Conservation (phyloP, 805 yeast genomes). For the Candida methanosorbosa region DNA sequence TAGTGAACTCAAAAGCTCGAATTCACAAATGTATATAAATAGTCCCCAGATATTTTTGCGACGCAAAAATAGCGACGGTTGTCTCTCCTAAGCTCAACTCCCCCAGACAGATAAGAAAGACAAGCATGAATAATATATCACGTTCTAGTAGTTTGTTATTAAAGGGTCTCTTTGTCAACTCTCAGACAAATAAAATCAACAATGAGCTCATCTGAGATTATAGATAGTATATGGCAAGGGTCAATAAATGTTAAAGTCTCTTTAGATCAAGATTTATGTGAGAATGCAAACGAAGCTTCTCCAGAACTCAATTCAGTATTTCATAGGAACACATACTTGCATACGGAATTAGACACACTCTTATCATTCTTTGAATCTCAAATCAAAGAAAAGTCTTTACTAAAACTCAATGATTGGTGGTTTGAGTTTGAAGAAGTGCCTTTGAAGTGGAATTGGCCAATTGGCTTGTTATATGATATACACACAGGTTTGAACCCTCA, state of each 20-base stretch:
- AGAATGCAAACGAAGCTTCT: too few species aligned
- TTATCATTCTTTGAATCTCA: slow-evolving; percentile 28
- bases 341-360: slow-evolving; percentile 30
- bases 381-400: slow-evolving; percentile 14
- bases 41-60: too few species aligned
- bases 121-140: too few species aligned
- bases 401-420: slow-evolving; percentile 39
- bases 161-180: too few species aligned
- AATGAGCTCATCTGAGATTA: slow-evolving; percentile 23
- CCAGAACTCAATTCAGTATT: slow-evolving; percentile 7
- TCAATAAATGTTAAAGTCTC: slow-evolving; percentile 34
- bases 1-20: too few species aligned
- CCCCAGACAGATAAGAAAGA: too few species aligned
- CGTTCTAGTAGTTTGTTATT: too few species aligned
- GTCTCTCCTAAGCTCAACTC: too few species aligned
- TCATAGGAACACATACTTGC: slow-evolving; percentile 46
- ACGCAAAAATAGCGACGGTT: too few species aligned
- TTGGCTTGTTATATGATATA: slow-evolving; percentile 57
- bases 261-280: slow-evolving; percentile 11
- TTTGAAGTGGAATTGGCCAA: slow-evolving; percentile 68
- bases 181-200: too few species aligned
- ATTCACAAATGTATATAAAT: background rate
- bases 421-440: slow-evolving; percentile 58
- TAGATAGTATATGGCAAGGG: slow-evolving; percentile 43
- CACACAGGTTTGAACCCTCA: slow-evolving; percentile 30